A percentile compares a stretch with the other conserved stretches of the same genome.
These are phyloP conservation scores for Neurospora intermedia DNA, from an alignment of 495 filamentous ascomycete species.

Conservation along the genomic window DNA sequence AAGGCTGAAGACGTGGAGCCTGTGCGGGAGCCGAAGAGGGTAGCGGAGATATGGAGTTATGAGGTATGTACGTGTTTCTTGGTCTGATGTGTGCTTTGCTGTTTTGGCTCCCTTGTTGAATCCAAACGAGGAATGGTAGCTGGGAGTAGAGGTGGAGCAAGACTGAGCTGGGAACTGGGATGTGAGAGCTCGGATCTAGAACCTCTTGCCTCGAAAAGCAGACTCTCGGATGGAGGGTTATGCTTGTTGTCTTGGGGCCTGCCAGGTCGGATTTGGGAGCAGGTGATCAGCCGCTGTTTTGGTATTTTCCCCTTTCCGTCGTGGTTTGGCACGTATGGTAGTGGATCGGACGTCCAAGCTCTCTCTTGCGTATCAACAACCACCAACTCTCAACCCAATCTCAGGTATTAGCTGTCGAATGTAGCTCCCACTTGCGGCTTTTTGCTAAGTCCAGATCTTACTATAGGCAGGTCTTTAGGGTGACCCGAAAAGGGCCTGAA, in stretches of 20 bases:
- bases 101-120: neutral
- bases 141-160: neutral
- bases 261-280: neutral
- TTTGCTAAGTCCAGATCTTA: neutral
- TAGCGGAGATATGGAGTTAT: neutral
- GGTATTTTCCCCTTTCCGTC: neutral
- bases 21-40: neutral
- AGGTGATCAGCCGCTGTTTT: neutral
- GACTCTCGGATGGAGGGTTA: neutral
- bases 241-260: neutral
- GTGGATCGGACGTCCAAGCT: neutral
- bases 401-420: neutral
- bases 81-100: neutral
- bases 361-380: neutral
- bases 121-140: neutral
- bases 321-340: neutral
- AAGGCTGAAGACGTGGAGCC: conserved; percentile 1
- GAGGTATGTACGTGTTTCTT: neutral
- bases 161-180: neutral
- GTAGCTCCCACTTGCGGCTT: neutral
- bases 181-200: neutral
- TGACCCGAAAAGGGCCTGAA: neutral
- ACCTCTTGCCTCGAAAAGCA: neutral
- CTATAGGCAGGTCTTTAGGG: neutral
- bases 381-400: neutral